Conservation (phyloP, 176 grass and related monocot genomes). For the Musa acuminata region DNA sequence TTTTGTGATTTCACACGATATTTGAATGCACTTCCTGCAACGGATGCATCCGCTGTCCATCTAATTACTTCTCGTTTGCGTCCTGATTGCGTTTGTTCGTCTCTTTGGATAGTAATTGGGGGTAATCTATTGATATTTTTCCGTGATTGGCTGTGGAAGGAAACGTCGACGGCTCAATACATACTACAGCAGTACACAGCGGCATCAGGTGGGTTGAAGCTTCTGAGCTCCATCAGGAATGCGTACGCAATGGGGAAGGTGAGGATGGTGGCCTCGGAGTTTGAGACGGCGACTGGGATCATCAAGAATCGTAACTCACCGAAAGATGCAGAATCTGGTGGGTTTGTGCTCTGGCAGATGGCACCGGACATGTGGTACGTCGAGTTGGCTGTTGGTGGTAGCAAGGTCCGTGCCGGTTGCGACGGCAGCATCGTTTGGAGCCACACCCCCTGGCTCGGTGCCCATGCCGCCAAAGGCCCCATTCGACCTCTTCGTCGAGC, state of each 20-base stretch:
- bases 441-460: constrained; percentile 1
- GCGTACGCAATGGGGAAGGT: not conserved
- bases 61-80: not conserved
- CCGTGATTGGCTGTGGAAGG: not conserved
- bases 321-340: not conserved
- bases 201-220: not conserved
- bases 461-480: not conserved
- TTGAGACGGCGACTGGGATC: not conserved
- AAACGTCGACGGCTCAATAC: constrained; percentile 2
- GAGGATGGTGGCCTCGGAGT: not conserved
- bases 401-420: constrained; percentile 4
- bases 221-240: constrained; percentile 5
- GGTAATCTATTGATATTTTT: not conserved
- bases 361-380: not conserved
- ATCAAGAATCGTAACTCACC: not conserved
- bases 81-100: too few relatives aligned
- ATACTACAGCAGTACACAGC: not conserved
- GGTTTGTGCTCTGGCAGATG: constrained; percentile 5
- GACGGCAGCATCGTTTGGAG: not conserved
- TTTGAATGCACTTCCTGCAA: not conserved
- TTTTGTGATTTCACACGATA: not conserved
- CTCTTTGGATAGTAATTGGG: not conserved
- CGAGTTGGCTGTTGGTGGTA: not conserved
- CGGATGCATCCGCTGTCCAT: not conserved
- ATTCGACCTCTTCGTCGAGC: not conserved